These are phyloP conservation scores for Amanita muscaria DNA, from an alignment of 768 basidiomycete species.

Conservation along the genomic window DNA sequence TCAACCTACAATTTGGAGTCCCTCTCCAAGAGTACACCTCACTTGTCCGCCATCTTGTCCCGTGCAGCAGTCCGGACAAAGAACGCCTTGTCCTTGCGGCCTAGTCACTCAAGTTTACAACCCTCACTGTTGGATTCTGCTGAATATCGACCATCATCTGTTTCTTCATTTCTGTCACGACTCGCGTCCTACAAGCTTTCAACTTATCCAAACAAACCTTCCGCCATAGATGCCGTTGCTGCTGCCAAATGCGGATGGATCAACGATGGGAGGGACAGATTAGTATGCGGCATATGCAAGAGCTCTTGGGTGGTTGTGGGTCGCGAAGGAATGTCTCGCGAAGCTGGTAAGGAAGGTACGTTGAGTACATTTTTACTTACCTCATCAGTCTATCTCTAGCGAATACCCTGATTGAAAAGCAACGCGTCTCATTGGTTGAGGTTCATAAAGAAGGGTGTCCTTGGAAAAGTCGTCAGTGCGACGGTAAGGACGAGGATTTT, in stretches of 20 bases:
- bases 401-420: conserved; percentile 65
- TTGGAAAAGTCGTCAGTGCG: conserved; percentile 76
- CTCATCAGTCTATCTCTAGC: conserved; percentile 34
- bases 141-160: conserved; percentile 75
- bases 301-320: conserved; percentile 68
- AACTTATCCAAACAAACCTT: conserved; percentile 74
- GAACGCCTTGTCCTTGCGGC: conserved; percentile 39
- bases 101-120: conserved; percentile 23
- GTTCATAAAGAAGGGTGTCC: conserved; percentile 79
- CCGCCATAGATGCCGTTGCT: conserved; percentile 66
- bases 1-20: not conserved
- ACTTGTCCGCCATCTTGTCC: conserved; percentile 62
- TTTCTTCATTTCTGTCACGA: conserved; percentile 61
- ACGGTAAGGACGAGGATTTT: conserved; percentile 37
- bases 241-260: conserved; percentile 79
- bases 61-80: conserved; percentile 52
- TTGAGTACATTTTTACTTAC: conserved; percentile 9
- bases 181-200: conserved; percentile 71
- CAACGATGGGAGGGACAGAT: conserved; percentile 74
- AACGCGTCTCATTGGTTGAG: conserved; percentile 52
- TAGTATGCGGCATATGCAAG: conserved; percentile 64
- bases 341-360: conserved; percentile 57
- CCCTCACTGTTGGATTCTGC: conserved; percentile 30
- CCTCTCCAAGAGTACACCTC: conserved; percentile 51
- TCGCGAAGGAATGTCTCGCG: conserved; percentile 61